Conservation (phyloP, 805 yeast species). For the Ogataea degrootiae region DNA sequence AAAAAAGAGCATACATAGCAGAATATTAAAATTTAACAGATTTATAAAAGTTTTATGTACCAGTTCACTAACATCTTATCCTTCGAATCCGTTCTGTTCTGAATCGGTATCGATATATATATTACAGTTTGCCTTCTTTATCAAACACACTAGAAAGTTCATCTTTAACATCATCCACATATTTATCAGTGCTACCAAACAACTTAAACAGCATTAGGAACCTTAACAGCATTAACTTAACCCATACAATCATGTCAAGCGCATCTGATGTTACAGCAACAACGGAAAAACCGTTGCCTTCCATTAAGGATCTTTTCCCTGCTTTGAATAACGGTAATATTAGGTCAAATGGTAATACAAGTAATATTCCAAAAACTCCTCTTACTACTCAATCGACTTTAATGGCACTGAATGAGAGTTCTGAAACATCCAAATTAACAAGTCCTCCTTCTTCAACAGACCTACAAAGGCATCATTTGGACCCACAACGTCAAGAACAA, state of each 20-base stretch:
- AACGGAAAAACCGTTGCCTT: constrained; percentile 15
- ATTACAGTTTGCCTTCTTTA: neutral
- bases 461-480: constrained; percentile 2
- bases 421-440: neutral
- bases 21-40: no score
- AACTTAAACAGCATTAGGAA: neutral
- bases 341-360: constrained; percentile 1
- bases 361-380: no score
- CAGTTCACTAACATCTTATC: neutral
- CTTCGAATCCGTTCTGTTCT: neutral
- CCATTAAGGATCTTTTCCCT: constrained; percentile 21
- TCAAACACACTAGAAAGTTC: neutral
- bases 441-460: constrained; percentile 1
- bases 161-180: neutral
- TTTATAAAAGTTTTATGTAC: neutral
- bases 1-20: no score
- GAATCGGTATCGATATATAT: no score
- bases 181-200: neutral
- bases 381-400: no score
- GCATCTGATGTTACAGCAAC: no score
- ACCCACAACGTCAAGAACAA: neutral
- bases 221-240: neutral
- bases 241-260: neutral
- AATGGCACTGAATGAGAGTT: neutral
- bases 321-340: constrained; percentile 5